Percentiles rank a stretch among this genome's conserved stretches.
phyloP scores from a whole-genome alignment of 441 rosid genomes.

The Populus hybrid region DNA sequence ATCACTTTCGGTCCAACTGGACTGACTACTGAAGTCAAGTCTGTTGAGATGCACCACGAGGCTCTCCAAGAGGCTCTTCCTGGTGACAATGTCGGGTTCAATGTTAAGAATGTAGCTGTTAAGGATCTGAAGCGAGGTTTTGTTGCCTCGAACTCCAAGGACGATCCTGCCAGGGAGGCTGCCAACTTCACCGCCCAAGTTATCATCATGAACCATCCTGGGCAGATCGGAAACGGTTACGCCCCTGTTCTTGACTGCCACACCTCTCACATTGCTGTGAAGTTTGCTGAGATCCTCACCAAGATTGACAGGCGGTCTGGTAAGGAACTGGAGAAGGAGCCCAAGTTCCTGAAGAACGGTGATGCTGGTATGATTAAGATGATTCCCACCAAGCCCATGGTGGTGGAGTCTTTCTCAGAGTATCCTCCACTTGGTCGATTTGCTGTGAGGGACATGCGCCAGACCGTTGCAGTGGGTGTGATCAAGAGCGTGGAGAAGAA shows the following conservation, averaged over 20 bases:
- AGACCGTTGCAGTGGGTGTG: slow-evolving; percentile 67
- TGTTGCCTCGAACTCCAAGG: slow-evolving; percentile 43
- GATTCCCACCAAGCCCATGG: slow-evolving; percentile 60
- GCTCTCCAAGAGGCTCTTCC: slow-evolving; percentile 41
- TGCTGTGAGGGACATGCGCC: slow-evolving; percentile 46
- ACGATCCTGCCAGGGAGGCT: slow-evolving; percentile 40
- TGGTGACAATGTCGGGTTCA: slow-evolving; percentile 46
- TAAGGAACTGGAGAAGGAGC: slow-evolving; percentile 42
- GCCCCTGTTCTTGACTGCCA: slow-evolving; percentile 49
- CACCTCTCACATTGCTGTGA: slow-evolving; percentile 43
- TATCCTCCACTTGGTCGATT: slow-evolving; percentile 46
- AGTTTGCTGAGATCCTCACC: slow-evolving; percentile 39
- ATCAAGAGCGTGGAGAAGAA: slow-evolving; percentile 80
- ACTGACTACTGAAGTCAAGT: slow-evolving; percentile 47
- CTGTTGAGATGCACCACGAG: slow-evolving; percentile 50
- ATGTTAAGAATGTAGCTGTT: slow-evolving; percentile 36
- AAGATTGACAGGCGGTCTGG: slow-evolving; percentile 47
- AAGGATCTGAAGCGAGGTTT: slow-evolving; percentile 41
- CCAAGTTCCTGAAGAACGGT: slow-evolving; percentile 45
- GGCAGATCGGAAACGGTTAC: slow-evolving; percentile 47
- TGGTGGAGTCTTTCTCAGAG: slow-evolving; percentile 40
- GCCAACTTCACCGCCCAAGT: slow-evolving; percentile 45
- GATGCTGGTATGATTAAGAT: slow-evolving; percentile 50
- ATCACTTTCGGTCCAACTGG: slow-evolving; percentile 45
- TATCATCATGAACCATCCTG: slow-evolving; percentile 49